Base-by-base conservation (phyloP, 2,329 filamentous ascomycete species). In the Beauveria caledonica region DNA sequence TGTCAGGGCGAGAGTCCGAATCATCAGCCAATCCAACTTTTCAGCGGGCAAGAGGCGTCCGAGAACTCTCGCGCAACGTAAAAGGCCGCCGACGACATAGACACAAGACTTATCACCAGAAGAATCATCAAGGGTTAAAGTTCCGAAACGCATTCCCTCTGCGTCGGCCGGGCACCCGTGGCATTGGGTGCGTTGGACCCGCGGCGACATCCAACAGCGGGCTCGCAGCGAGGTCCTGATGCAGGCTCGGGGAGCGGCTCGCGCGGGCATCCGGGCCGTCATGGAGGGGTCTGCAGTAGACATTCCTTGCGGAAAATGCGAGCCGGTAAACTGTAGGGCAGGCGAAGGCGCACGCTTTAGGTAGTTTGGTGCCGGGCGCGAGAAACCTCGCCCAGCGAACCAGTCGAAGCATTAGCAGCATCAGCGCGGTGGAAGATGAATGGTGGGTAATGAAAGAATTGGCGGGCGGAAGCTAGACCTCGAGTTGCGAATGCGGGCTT, bases 81-180 rank as follows among this genome's bases (percentile, higher is more conserved):
- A 72, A 92, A 85, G 80, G 81, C 78, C 78, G 77, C 76, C 29
- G 33, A 81, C 77, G 81, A 75, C 86, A 54, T 21, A 40, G 42
- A 39, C 84, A 85, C 85, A 89, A 92, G 70, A 81, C 88, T 89
- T 60, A 33, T 73, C 83, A 85, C 90, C 89, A 88, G 56, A 58
- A 51, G 17, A 25, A 85, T 78, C 74, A 72, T 82, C 89, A 96
- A 96, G 92, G 92, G 92, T 96, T 96, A 96, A 92, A 40, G 89
- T 92, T 92, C 89, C 90, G 86, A 87, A 76, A 78, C 76, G 78
- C 79, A 79, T 84, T 87, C 83, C 81, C 83, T 76, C 76, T 77
- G 69, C 71, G 65, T 65, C 60, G 65, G 45, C 69, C 74, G 73
- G 75, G 76, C 56, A 72, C 74, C 72, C 71, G 64, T 70, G 67